Evolutionary conservation across 2,329 filamentous ascomycete species (phyloP).

Genomic region (Alternaria dauci): DNA sequence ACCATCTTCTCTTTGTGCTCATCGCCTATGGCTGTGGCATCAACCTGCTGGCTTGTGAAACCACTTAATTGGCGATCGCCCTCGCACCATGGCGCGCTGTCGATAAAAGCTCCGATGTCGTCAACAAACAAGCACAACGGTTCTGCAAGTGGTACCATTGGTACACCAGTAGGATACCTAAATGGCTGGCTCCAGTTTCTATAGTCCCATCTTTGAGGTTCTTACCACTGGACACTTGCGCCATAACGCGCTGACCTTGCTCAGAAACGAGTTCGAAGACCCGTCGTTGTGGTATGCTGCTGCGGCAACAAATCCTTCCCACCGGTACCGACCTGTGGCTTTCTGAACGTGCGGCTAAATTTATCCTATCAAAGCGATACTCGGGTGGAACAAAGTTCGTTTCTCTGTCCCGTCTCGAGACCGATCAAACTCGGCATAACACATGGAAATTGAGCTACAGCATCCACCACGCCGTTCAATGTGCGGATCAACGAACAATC

Average conservation of each 20-base stretch:
- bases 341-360: neutral
- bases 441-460: neutral
- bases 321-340: slow-evolving; percentile 6
- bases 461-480: neutral
- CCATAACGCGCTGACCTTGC: neutral
- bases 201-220: neutral
- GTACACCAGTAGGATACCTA: neutral
- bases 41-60: neutral
- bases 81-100: neutral
- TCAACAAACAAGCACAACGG: neutral
- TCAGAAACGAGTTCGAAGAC: neutral
- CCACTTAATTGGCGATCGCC: neutral
- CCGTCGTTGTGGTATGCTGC: slow-evolving; percentile 3
- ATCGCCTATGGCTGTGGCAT: neutral
- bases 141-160: neutral
- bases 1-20: neutral
- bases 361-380: neutral
- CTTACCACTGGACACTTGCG: neutral
- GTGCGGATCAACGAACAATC: neutral
- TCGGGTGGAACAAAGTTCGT: neutral
- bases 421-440: neutral
- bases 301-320: neutral
- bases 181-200: no score
- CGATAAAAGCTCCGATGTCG: neutral
- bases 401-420: neutral